A percentile compares a stretch with the other conserved stretches of the same genome.
These are phyloP conservation scores for Oligophagozyma castellii DNA, from an alignment of 1,139 yeast species.

Conservation along the genomic window DNA sequence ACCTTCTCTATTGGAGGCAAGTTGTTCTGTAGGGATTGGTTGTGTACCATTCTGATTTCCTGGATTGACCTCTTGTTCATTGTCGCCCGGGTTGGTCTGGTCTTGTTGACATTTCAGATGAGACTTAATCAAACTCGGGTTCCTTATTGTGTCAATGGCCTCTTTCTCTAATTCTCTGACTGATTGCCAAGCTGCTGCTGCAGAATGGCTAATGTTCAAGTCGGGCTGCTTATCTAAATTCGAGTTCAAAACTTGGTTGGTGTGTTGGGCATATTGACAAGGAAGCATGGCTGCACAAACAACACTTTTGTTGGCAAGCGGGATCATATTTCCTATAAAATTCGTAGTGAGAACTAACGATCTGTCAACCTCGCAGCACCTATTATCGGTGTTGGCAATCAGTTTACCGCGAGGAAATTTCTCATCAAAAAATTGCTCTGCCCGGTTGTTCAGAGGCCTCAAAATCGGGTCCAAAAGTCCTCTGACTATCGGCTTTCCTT, in stretches of 20 bases:
- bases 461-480: conserved; percentile 50
- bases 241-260: conserved; percentile 21
- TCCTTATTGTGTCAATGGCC: too few relatives aligned
- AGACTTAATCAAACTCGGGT: too few relatives aligned
- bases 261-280: conserved; percentile 21
- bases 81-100: too few relatives aligned
- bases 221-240: too few relatives aligned
- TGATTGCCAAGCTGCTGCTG: too few relatives aligned
- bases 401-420: background rate
- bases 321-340: conserved; percentile 25
- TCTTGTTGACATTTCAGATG: too few relatives aligned
- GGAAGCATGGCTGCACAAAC: conserved; percentile 18
- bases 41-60: too few relatives aligned
- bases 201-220: too few relatives aligned
- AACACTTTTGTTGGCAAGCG: conserved; percentile 15
- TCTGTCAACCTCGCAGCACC: conserved; percentile 41
- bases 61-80: too few relatives aligned
- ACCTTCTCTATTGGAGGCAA: too few relatives aligned
- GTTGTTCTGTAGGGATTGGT: too few relatives aligned
- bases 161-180: too few relatives aligned
- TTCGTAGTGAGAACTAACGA: conserved; percentile 32
- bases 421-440: conserved; percentile 27
- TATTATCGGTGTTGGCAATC: conserved; percentile 22
- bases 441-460: conserved; percentile 41
- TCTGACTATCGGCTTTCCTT: conserved; percentile 49